Evolutionary conservation across 2,329 filamentous ascomycete species (phyloP).

Genomic region (Ceratocystiopsis sp.): DNA sequence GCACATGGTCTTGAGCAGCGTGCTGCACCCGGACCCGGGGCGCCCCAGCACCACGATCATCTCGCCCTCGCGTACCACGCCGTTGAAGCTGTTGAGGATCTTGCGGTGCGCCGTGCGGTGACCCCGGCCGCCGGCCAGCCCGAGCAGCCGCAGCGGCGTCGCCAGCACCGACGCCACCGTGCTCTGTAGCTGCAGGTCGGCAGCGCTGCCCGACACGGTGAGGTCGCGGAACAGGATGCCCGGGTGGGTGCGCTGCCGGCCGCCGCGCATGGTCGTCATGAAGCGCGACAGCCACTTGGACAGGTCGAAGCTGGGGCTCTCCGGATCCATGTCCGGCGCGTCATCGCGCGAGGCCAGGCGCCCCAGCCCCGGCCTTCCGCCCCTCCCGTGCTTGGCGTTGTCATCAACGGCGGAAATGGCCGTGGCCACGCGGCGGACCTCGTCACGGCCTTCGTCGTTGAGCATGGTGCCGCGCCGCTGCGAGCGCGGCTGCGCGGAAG

Average conservation of each 20-base stretch:
- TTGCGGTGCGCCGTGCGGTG: conserved; percentile 46
- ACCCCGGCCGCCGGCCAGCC: conserved; percentile 32
- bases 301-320: conserved; percentile 28
- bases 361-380: conserved; percentile 21
- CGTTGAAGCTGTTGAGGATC: conserved; percentile 45
- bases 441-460: conserved; percentile 2
- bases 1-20: conserved; percentile 38
- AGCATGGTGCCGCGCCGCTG: conserved; percentile 3
- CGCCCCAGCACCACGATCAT: conserved; percentile 40
- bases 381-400: conserved; percentile 20
- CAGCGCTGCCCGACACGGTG: conserved; percentile 50
- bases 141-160: conserved; percentile 27
- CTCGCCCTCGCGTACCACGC: conserved; percentile 35
- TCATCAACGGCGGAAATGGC: conserved; percentile 26
- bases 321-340: conserved; percentile 27
- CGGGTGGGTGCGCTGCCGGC: conserved; percentile 35
- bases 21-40: conserved; percentile 41
- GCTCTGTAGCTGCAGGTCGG: conserved; percentile 52
- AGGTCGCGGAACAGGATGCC: conserved; percentile 51
- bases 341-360: conserved; percentile 2
- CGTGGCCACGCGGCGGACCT: conserved; percentile 14
- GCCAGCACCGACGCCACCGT: conserved; percentile 44
- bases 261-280: conserved; percentile 28
- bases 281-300: conserved; percentile 41
- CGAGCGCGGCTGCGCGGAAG: no score